Base-by-base conservation (phyloP, 2,329 filamentous ascomycete species). In the Fusarium chuoi region DNA sequence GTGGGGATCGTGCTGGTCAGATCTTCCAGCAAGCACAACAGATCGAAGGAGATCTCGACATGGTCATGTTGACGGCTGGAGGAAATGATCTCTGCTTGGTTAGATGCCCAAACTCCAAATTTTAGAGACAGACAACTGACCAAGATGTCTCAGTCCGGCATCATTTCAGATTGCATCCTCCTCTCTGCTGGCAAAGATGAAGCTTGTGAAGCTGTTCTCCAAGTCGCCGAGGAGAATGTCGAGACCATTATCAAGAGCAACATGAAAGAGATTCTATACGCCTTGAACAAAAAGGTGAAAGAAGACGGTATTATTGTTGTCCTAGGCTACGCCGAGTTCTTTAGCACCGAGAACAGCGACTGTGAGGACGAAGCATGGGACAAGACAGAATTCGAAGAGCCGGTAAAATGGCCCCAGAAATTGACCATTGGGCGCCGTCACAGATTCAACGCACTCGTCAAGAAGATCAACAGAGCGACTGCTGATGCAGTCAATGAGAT, bases 61-160 rank as follows among this genome's bases (percentile, higher is more conserved):
- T 68, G 39, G 61, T 48, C 3, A 52, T 65, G 35, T 46, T 68
- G 46, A 65, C 52, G 2, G 65, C 65, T 0, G 65, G 65, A 0
- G 52, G 65, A 0, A 68, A 68, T 11, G 60, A 65, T 7, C 65
- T 68, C 0, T 68, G 65, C 1, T 45, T 68, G 52, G 60, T 64
- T 26, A 18, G 58, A 13, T n/a, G 3, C 1, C 2, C 14, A 10
- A 2, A 7, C 0, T 36, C 3, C 14, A 18, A 13, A 17, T 13
- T 7, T 9, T 4, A 6, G 6, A 7, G 15, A 17, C 6, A 5
- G 1, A 5, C 12, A 46, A 17, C 5, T 56, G 2, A 62, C 24
- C 2, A 18, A 7, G 7, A 18, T 28, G 6, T 13, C 33, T 6
- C 7, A 66, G 63, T 30, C 63, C 1, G 26, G 51, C 1, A 67